A percentile compares a stretch with the other conserved stretches of the same genome.
These are phyloP conservation scores for Fusarium sp. DNA, from an alignment of 2,329 filamentous ascomycete genomes.

Conservation along the genomic window DNA sequence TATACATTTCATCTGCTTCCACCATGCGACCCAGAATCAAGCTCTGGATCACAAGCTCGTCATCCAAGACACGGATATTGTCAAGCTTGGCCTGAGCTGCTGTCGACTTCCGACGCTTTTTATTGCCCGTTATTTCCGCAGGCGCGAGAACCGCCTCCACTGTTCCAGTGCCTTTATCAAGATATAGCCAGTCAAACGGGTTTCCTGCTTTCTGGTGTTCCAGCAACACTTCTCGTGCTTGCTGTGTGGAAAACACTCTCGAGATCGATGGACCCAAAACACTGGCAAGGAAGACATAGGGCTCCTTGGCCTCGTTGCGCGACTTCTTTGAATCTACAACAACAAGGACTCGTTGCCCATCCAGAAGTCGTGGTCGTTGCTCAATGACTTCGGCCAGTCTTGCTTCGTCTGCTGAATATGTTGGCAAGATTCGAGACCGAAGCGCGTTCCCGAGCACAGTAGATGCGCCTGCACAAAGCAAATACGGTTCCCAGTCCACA, in stretches of 20 bases:
- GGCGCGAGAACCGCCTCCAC: constrained; percentile 61
- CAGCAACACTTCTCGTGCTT: constrained; percentile 70
- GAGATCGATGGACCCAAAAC: constrained; percentile 80
- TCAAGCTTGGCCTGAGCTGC: constrained; percentile 51
- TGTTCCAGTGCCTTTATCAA: constrained; percentile 72
- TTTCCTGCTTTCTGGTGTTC: constrained; percentile 59
- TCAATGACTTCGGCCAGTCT: constrained; percentile 68
- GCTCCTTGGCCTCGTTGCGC: constrained; percentile 71
- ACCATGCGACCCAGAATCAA: constrained; percentile 85
- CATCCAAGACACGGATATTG: constrained; percentile 75
- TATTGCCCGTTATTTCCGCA: constrained; percentile 46
- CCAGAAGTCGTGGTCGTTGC: constrained; percentile 71
- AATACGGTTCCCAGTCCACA: constrained; percentile 81
- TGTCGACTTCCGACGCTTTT: constrained; percentile 55
- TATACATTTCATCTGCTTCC: constrained; percentile 64
- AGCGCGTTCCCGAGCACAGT: constrained; percentile 79
- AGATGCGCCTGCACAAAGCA: constrained; percentile 87
- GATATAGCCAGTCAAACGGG: constrained; percentile 81
- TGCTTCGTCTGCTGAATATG: constrained; percentile 69
- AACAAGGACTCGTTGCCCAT: constrained; percentile 74
- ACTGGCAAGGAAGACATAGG: constrained; percentile 83
- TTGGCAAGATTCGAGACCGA: constrained; percentile 74
- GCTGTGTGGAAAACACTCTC: constrained; percentile 71
- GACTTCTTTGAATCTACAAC: constrained; percentile 70
- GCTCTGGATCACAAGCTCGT: constrained; percentile 93